Conservation (phyloP, 1,139 yeast species). For the Trichomonascaceae sp. region DNA sequence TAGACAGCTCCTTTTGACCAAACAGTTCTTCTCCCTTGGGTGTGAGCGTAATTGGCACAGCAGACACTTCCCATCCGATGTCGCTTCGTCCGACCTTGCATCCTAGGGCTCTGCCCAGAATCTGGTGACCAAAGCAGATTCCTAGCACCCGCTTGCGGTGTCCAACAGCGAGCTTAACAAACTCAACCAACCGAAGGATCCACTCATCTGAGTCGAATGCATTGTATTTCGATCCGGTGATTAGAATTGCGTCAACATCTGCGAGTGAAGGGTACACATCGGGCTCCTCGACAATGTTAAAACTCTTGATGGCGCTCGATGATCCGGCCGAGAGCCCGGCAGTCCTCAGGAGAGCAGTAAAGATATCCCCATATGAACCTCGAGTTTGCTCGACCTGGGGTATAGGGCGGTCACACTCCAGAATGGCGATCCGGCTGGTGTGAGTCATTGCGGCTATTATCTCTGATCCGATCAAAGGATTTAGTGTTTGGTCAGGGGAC, state of each 20-base stretch:
- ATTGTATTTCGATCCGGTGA: slow-evolving; percentile 57
- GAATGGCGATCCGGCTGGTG: slow-evolving; percentile 4
- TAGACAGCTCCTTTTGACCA: slow-evolving; percentile 22
- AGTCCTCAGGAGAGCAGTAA: slow-evolving; percentile 17
- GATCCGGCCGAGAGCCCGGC: slow-evolving; percentile 19
- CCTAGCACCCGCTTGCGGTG: slow-evolving; percentile 28
- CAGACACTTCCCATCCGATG: slow-evolving; percentile 66
- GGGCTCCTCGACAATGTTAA: slow-evolving; percentile 31
- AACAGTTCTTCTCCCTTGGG: slow-evolving; percentile 24
- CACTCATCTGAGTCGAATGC: slow-evolving; percentile 43
- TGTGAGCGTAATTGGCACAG: slow-evolving; percentile 38
- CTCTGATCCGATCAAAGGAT: no score
- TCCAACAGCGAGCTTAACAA: slow-evolving; percentile 15
- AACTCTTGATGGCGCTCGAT: slow-evolving; percentile 26
- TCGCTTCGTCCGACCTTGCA: slow-evolving; percentile 43
- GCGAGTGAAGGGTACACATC: slow-evolving; percentile 31
- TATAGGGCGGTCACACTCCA: slow-evolving; percentile 16
- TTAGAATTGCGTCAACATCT: slow-evolving; percentile 33
- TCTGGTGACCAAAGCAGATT: slow-evolving; percentile 81
- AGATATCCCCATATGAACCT: slow-evolving; percentile 27
- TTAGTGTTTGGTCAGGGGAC: no score
- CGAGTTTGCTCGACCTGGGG: slow-evolving; percentile 14
- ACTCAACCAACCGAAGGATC: slow-evolving; percentile 39
- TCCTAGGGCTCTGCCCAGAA: slow-evolving; percentile 54
- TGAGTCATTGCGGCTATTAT: slow-evolving; percentile 2